Percentiles rank a stretch among this genome's conserved stretches.
Conservation (phyloP, 2,329 filamentous ascomycete genomes). For the Aspergillus alliaceus region DNA sequence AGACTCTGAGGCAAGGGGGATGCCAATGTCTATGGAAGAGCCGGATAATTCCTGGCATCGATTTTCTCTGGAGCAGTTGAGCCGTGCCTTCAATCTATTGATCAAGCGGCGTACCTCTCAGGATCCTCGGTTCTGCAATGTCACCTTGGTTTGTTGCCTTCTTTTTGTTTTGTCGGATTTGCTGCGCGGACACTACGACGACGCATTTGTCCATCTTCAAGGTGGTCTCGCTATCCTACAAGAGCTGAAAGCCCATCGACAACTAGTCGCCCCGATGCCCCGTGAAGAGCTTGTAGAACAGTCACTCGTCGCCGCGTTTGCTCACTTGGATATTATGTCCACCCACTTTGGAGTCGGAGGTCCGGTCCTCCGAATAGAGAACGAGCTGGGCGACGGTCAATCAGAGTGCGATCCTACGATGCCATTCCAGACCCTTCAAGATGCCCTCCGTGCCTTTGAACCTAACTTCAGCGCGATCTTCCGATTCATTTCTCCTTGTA, state of each 20-base stretch:
- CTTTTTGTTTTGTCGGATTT: background rate
- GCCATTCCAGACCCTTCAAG: background rate
- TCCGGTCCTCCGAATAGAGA: background rate
- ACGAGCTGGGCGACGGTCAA: background rate
- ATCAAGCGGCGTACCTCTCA: background rate
- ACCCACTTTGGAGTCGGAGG: background rate
- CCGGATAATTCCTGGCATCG: background rate
- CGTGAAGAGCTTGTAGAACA: background rate
- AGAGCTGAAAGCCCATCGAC: background rate
- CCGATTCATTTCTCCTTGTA: background rate
- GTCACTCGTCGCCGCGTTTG: background rate
- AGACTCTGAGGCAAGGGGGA: background rate
- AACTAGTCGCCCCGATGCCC: background rate
- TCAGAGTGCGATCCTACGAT: background rate
- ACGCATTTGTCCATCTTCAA: background rate
- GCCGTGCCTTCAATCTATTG: background rate
- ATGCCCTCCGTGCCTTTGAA: background rate
- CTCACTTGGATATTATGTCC: background rate
- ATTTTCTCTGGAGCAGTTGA: background rate
- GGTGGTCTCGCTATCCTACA: background rate
- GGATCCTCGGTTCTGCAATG: background rate
- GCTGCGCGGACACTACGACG: background rate
- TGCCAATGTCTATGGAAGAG: background rate
- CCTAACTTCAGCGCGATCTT: background rate
- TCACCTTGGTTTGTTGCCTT: slow-evolving; percentile 1